Base-by-base conservation (phyloP, 2,329 filamentous ascomycete genomes). In the Orbilia quercus region DNA sequence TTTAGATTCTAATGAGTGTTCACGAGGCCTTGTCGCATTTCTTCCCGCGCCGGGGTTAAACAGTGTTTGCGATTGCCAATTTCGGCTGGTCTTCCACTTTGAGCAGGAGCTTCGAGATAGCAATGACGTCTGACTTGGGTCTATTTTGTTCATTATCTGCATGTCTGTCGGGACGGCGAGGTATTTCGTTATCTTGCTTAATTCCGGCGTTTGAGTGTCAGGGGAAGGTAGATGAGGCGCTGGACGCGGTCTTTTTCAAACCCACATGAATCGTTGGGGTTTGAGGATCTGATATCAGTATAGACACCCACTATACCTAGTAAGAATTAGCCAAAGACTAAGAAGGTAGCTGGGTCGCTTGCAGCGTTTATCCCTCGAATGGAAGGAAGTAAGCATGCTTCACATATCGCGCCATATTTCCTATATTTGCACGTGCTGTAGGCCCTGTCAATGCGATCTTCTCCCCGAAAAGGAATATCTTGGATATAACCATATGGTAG, bases 51-150 rank as follows among this genome's bases (percentile, higher is more conserved):
- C 22, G 34, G 38, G 50, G 48, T 38, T 11, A 38, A 18, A 36
- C 28, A 47, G 23, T n/a, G n/a, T 34, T 18, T 58, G 45, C 45
- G 59, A 55, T 47, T 73, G 58, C 67, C 67, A 22, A 53, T 73
- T 65, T 66, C 67, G 67, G 67, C 16, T 55, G 28, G 45, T 55
- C 45, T 65, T 73, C 59, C 67, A 42, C 44, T 65, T 55, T 34
- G 45, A 65, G 67, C 23, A 73, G 60, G 67, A 65, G 22, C 45
- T 11, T 38, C 25, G 51, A 58, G 51, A 53, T 18, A 18, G 20
- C 16, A 45, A 64, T 71, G 66, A 71, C 66, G 66, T 58, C 44
- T 60, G 57, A 59, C 23, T 51, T 9, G 14, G 7, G 12, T 51
- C 18, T 51, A 28, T 25, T 20, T n/a, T 45, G 36, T 48, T 23